Evolutionary conservation across 2,329 filamentous ascomycete species (phyloP).

Genomic region (Aspergillus sp.): DNA sequence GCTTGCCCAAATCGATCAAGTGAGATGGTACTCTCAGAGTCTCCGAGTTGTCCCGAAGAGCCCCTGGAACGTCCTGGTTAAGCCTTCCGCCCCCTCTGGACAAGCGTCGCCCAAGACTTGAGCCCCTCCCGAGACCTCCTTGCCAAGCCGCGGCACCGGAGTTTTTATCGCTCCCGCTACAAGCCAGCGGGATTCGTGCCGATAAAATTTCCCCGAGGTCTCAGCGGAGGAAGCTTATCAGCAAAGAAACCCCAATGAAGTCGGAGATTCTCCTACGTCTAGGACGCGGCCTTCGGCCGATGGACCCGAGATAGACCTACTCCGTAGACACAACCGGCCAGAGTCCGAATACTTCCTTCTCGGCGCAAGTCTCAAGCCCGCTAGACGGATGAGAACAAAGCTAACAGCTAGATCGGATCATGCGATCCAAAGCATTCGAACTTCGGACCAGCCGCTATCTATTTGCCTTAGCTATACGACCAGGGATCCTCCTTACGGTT

Average conservation of each 20-base stretch:
- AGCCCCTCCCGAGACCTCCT: background rate
- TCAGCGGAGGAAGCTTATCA: background rate
- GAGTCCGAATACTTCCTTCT: too few relatives aligned
- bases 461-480: too few relatives aligned
- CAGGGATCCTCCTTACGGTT: too few relatives aligned
- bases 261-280: background rate
- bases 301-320: too few relatives aligned
- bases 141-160: slow-evolving; percentile 1
- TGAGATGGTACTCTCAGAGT: background rate
- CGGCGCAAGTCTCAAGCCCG: too few relatives aligned
- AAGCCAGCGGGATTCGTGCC: background rate
- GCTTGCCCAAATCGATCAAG: background rate
- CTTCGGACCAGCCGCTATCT: too few relatives aligned
- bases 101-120: slow-evolving; percentile 3
- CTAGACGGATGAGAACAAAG: too few relatives aligned
- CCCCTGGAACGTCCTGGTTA: background rate
- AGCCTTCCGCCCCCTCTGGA: background rate
- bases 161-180: background rate
- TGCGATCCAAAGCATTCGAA: too few relatives aligned
- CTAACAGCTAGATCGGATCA: too few relatives aligned
- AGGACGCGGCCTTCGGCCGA: too few relatives aligned
- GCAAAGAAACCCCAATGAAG: too few relatives aligned
- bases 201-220: background rate
- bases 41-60: background rate
- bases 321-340: too few relatives aligned